Conservation (phyloP, 129 eudicot genomes). For the Silybum marianum region DNA sequence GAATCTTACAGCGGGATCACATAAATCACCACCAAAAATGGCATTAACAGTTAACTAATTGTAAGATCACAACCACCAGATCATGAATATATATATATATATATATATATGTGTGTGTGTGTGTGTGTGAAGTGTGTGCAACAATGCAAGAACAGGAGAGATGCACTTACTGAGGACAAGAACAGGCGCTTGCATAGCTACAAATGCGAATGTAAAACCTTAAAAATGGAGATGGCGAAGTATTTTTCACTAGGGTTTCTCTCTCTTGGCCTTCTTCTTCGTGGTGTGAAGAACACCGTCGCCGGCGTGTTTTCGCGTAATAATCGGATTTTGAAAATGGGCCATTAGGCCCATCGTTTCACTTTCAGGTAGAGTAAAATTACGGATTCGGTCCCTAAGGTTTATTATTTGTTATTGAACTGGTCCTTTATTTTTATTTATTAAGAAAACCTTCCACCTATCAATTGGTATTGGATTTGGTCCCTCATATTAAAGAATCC, state of each 20-base stretch:
- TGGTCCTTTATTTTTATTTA: no score
- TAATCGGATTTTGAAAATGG: background rate
- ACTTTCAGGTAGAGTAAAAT: no score
- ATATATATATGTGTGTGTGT: no score
- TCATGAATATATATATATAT: background rate
- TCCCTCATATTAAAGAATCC: no score
- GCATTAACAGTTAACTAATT: background rate
- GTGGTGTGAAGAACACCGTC: background rate
- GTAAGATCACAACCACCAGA: background rate
- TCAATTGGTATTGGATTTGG: no score
- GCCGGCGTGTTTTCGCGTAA: background rate
- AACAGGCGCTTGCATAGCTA: slow-evolving; percentile 2
- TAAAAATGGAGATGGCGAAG: background rate
- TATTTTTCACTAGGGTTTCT: background rate
- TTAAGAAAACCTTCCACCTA: no score
- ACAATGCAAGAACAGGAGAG: background rate
- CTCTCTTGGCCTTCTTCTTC: background rate
- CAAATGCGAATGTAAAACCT: background rate
- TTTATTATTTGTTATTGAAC: no score
- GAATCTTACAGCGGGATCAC: background rate
- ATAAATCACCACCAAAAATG: background rate
- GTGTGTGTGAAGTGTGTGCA: background rate
- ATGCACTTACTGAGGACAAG: background rate
- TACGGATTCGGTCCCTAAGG: no score
- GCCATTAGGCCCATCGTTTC: background rate